Base-by-base conservation (phyloP, 2,329 filamentous ascomycete species). In the Sporothrix euskadiensis region DNA sequence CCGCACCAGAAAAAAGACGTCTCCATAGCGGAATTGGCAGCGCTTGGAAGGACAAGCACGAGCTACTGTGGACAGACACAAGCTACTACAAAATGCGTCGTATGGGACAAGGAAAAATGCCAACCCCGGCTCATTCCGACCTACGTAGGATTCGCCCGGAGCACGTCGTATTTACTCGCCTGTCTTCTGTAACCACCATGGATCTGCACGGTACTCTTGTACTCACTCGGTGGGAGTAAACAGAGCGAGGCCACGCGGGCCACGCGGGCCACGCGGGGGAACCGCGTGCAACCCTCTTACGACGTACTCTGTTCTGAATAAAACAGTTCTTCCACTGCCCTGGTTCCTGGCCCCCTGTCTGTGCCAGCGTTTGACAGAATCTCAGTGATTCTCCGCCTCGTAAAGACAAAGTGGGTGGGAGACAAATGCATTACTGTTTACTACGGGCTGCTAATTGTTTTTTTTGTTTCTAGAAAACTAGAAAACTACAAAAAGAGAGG, bases 11-110 rank as follows among this genome's bases (percentile, higher is more conserved):
- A 56, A 35, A 32, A 32, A 6, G 0, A 4, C 30, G 61, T 16
- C 61, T n/a, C 39, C 61, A 44, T 47, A 65, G 61, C 61, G 61
- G 61, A 65, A 65, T 65, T 47, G 35, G 9, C 16, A 44, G 61
- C 61, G 39, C 39, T n/a, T 44, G 12, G 41, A 44, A 44, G 39
- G 41, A 14, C 41, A 26, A 26, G 26, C 26, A 26, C 26, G 26
- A 26, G 26, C 26, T 2, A 26, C 2, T 26, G 26, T 26, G 26
- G 26, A 26, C 26, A 26, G 19, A 26, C 8, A 8, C n/a, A 56
- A 26, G 22, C 49, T 26, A 56, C n/a, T 22, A 52, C 19, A 19
- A n/a, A 52, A 6, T 56, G 26, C 52, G 3, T 26, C 26, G 26
- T 26, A 26, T 2, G 52, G n/a, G 52, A 26, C 52, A n/a, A 56